Conservation (phyloP, 116 monocot genomes). For the Dioscorea cayenensis region DNA sequence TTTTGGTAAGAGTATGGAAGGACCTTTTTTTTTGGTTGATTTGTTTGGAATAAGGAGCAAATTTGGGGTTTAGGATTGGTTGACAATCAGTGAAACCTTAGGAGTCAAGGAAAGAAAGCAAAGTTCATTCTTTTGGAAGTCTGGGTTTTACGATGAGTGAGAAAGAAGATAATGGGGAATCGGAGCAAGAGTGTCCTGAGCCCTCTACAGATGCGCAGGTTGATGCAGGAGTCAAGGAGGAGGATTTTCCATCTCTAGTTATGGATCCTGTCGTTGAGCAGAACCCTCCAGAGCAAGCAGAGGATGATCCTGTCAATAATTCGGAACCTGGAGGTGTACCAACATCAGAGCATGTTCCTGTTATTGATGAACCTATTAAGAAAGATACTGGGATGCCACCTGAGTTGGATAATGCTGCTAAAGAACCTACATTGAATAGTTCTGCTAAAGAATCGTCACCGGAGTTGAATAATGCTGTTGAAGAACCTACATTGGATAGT, state of each 20-base stretch:
- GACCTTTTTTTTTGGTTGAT: background rate
- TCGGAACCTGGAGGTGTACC: background rate
- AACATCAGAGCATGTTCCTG: background rate
- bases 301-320: slow-evolving; percentile 1
- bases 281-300: slow-evolving; percentile 1
- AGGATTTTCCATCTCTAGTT: background rate
- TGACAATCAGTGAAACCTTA: no score
- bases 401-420: background rate
- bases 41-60: background rate
- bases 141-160: slow-evolving; percentile 20
- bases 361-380: background rate
- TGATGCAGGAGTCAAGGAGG: background rate
- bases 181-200: slow-evolving; percentile 15
- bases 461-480: slow-evolving; percentile 3
- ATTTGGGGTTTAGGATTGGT: no score
- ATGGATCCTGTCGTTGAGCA: background rate
- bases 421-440: background rate
- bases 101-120: no score
- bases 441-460: background rate
- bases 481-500: background rate
- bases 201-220: background rate
- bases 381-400: background rate
- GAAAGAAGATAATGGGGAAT: slow-evolving; percentile 12
- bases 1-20: background rate
- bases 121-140: no score